A percentile compares a stretch with the other conserved stretches of the same genome.
Evolutionary conservation across 768 basidiomycete genomes (phyloP).

Genomic region (Sporobolomyces pararoseus): DNA sequence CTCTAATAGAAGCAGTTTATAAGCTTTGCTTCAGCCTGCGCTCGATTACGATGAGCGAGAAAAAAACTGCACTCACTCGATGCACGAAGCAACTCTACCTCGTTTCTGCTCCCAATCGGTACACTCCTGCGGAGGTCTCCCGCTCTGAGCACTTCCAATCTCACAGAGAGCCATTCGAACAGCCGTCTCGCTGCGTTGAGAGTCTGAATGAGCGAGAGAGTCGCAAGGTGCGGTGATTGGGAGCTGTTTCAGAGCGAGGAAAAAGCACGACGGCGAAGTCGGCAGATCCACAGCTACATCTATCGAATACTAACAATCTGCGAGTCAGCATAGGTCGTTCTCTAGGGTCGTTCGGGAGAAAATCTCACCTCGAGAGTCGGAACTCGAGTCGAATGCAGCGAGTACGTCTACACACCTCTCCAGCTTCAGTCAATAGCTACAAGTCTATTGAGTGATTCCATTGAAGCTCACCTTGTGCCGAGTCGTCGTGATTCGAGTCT

Average conservation of each 20-base stretch:
- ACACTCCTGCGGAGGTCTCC: conserved; percentile 7
- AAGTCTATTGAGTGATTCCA: too few relatives aligned
- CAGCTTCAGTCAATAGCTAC: too few relatives aligned
- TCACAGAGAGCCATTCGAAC: conserved; percentile 23
- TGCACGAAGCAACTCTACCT: not conserved
- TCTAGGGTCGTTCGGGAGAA: too few relatives aligned
- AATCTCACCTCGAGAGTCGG: not conserved
- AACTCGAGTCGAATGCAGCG: not conserved
- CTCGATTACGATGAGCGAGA: not conserved
- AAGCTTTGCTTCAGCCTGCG: not conserved
- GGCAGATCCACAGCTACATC: not conserved
- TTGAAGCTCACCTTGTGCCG: not conserved
- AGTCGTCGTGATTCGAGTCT: too few relatives aligned
- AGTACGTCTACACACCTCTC: not conserved
- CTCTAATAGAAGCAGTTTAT: not conserved
- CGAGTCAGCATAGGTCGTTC: too few relatives aligned
- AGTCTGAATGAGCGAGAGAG: conserved; percentile 24
- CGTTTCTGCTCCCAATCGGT: not conserved
- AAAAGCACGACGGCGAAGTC: conserved; percentile 19
- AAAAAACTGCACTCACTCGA: conserved; percentile 9
- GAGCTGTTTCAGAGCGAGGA: conserved; percentile 13
- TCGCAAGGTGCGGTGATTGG: conserved; percentile 14
- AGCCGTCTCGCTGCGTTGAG: conserved; percentile 13
- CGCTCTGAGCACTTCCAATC: conserved; percentile 5
- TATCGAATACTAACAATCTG: too few relatives aligned